phyloP scores from a whole-genome alignment of 495 filamentous ascomycete species.

The Daldinia vernicosa region DNA sequence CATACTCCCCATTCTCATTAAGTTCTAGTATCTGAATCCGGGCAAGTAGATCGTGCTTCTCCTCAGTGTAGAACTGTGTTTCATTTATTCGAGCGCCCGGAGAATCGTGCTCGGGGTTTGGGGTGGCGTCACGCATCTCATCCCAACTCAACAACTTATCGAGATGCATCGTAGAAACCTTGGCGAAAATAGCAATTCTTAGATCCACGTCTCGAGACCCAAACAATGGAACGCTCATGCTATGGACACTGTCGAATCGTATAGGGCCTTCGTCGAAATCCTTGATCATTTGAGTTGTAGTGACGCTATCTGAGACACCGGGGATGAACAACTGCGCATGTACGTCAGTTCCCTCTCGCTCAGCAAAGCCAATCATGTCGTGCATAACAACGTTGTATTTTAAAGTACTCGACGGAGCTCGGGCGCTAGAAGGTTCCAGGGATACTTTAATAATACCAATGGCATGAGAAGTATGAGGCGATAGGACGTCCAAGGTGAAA shows the following conservation, averaged over 20 bases:
- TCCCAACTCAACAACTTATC: conserved; percentile 99
- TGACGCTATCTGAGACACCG: conserved; percentile 89
- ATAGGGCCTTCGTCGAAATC: conserved; percentile 96
- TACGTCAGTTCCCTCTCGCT: conserved; percentile 93
- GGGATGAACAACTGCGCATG: conserved; percentile 97
- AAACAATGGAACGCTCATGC: conserved; percentile 94
- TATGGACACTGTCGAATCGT: conserved; percentile 96
- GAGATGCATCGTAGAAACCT: conserved; percentile 90
- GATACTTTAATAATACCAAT: conserved; percentile 91
- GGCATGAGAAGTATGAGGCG: conserved; percentile 89
- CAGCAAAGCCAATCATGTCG: conserved; percentile 93
- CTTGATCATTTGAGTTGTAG: conserved; percentile 92
- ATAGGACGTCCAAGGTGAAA: conserved; percentile 87
- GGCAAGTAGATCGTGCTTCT: conserved; percentile 92
- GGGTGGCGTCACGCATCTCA: conserved; percentile 85
- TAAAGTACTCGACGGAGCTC: conserved; percentile 88
- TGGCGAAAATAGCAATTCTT: conserved; percentile 92
- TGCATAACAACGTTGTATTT: conserved; percentile 99
- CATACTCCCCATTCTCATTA: conserved; percentile 87
- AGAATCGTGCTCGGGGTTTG: conserved; percentile 61
- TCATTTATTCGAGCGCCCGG: conserved; percentile 83
- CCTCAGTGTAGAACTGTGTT: conserved; percentile 89
- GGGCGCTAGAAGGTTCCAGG: conserved; percentile 91
- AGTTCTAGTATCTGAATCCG: conserved; percentile 88
- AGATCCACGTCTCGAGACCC: conserved; percentile 78